Percentiles rank a stretch among this genome's conserved stretches.
phyloP scores from a whole-genome alignment of 768 basidiomycete species.

The Baorangia bicolor region DNA sequence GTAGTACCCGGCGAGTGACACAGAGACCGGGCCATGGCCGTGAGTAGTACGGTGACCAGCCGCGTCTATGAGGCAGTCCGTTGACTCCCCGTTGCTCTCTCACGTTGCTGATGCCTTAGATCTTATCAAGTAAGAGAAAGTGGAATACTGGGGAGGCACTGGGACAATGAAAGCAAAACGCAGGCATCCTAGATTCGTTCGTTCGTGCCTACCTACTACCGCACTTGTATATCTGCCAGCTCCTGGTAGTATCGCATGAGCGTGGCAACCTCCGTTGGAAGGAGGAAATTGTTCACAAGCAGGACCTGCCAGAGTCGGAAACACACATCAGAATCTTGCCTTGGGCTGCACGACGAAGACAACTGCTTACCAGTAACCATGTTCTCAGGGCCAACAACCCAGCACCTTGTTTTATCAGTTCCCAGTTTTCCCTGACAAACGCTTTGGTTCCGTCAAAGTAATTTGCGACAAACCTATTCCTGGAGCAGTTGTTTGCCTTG shows the following conservation, averaged over 20 bases:
- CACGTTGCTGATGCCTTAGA: background rate
- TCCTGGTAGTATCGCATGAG: slow-evolving; percentile 55
- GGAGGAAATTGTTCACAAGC: slow-evolving; percentile 53
- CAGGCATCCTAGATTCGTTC: background rate
- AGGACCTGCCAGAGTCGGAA: slow-evolving; percentile 44
- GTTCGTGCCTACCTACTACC: slow-evolving; percentile 20
- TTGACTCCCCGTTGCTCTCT: background rate
- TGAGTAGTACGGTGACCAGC: too few relatives aligned
- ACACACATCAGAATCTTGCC: background rate
- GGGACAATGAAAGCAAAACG: background rate
- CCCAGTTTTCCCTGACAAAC: slow-evolving; percentile 64
- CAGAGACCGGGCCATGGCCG: background rate
- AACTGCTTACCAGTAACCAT: slow-evolving; percentile 53
- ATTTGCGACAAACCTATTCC: slow-evolving; percentile 53
- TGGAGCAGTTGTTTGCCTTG: slow-evolving; percentile 22
- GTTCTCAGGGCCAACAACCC: slow-evolving; percentile 63
- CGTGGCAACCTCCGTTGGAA: slow-evolving; percentile 46
- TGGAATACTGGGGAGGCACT: too few relatives aligned
- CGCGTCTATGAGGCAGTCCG: too few relatives aligned
- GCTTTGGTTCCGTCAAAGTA: slow-evolving; percentile 50
- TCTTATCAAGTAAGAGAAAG: background rate
- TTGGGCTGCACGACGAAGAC: background rate
- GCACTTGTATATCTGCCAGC: slow-evolving; percentile 44
- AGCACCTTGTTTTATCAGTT: slow-evolving; percentile 65
- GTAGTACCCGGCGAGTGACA: background rate